A percentile compares a stretch with the other conserved stretches of the same genome.
phyloP scores from a whole-genome alignment of 495 filamentous ascomycete species.

The Penicillium odoratum region DNA sequence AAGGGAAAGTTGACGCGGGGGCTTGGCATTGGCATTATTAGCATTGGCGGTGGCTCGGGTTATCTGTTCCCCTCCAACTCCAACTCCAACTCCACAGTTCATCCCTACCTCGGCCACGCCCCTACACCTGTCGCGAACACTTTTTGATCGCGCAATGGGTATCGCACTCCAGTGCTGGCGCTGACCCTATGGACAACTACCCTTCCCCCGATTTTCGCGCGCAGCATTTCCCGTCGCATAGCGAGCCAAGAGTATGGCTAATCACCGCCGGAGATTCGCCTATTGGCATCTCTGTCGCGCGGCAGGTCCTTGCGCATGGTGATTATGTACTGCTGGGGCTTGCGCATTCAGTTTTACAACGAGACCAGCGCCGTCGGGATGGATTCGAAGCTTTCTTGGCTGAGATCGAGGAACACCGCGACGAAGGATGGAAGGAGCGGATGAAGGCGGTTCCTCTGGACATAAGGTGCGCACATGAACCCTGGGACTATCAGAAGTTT shows the following conservation, averaged over 20 bases:
- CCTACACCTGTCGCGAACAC: slow-evolving; percentile 5
- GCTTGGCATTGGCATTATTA: slow-evolving; percentile 24
- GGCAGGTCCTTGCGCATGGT: slow-evolving; percentile 77
- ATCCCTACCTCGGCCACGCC: not conserved
- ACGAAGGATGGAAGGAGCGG: slow-evolving; percentile 45
- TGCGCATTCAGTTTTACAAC: slow-evolving; percentile 51
- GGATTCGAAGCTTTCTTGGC: slow-evolving; percentile 57
- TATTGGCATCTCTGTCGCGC: slow-evolving; percentile 69
- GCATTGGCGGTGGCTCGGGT: slow-evolving; percentile 10
- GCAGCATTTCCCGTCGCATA: slow-evolving; percentile 58
- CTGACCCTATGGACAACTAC: slow-evolving; percentile 41
- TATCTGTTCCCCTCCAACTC: not conserved
- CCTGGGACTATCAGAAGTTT: not conserved
- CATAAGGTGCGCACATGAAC: slow-evolving; percentile 42
- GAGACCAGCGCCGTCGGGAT: slow-evolving; percentile 44
- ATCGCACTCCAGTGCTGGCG: slow-evolving; percentile 26
- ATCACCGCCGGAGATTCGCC: slow-evolving; percentile 81
- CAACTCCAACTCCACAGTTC: slow-evolving; percentile 12
- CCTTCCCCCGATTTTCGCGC: slow-evolving; percentile 42
- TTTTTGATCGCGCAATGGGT: slow-evolving; percentile 33
- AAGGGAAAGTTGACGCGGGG: slow-evolving; percentile 18
- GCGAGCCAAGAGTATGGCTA: slow-evolving; percentile 76
- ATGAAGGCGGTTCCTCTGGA: slow-evolving; percentile 49
- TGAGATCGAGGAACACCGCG: slow-evolving; percentile 67
- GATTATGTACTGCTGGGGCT: slow-evolving; percentile 82